Base-by-base conservation (phyloP, 2,329 filamentous ascomycete species). In the Sclerotinia sclerotiorum region DNA sequence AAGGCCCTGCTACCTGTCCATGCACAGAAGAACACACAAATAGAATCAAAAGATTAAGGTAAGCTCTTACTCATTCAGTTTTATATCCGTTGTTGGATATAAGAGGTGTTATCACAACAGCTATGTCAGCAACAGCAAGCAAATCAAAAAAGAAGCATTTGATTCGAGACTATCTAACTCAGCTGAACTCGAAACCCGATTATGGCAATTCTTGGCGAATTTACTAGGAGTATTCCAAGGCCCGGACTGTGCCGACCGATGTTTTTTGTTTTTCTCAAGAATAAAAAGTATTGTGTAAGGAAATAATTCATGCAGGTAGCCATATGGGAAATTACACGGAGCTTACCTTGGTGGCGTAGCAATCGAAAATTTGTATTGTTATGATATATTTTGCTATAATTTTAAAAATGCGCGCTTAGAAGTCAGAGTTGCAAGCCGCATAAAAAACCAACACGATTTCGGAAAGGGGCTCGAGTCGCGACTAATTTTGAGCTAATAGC, bases 291-390 rank as follows among this genome's bases (percentile, higher is more conserved):
- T 62, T 62, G 58, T 62, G 46, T 35, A 24, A 62, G 46, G 46
- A 46, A 49, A 44, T 49, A 62, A 46, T n/a, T 49, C 46, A 62
- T 62, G 60, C 60, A 62, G 60, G 46, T 62, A 39, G 21, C 60
- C 60, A 39, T 62, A 27, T 62, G 60, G 29, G 60, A 62, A 48
- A 49, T 62, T 62, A 49, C 46, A 51, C 60, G 60, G 46, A 62
- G 60, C 15, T 62, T 62, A 10, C 60, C 58, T 62, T 49, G 13
- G 44, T 49, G 58, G 58, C 58, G 58, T 49, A 49, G 29, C 17
- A 35, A 49, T 62, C 21, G 13, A 49, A 32, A 21, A 35, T 13
- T 56, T 29, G 54, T 39, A 39, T 56, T n/a, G 21, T 39, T 55
- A 32, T 35, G 17, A 55, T 54, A 29, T 54, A 2, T 32, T n/a